A percentile compares a stretch with the other conserved stretches of the same genome.
Evolutionary conservation across 2,329 filamentous ascomycete species (phyloP).

Genomic region (Pseudogymnoascus sp.): DNA sequence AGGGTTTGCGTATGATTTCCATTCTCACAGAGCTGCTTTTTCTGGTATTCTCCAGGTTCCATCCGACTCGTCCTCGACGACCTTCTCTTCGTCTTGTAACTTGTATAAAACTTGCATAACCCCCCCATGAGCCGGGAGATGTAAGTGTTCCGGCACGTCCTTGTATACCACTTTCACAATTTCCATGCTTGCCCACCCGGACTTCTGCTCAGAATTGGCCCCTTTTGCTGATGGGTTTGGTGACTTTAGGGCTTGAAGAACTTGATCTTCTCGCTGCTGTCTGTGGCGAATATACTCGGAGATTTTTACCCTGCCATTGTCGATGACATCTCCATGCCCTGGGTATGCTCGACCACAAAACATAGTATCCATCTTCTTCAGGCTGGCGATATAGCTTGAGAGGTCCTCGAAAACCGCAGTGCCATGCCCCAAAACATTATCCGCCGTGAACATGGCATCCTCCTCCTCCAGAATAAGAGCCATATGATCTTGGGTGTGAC

Average conservation of each 20-base stretch:
- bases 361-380: conserved; percentile 58
- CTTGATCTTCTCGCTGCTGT: conserved; percentile 68
- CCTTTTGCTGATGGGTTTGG: conserved; percentile 27
- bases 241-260: conserved; percentile 53
- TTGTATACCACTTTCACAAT: conserved; percentile 83
- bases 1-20: neutral
- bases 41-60: conserved; percentile 38
- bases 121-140: conserved; percentile 66
- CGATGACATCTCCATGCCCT: conserved; percentile 73
- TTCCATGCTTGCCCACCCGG: conserved; percentile 60
- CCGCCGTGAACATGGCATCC: conserved; percentile 77
- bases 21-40: conserved; percentile 35
- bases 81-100: conserved; percentile 64
- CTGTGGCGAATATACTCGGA: conserved; percentile 77
- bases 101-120: conserved; percentile 73
- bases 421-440: conserved; percentile 81
- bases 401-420: conserved; percentile 80
- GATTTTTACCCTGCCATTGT: conserved; percentile 63
- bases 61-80: conserved; percentile 33
- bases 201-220: conserved; percentile 10
- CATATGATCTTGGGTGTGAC: conserved; percentile 79
- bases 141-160: conserved; percentile 66
- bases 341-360: conserved; percentile 70
- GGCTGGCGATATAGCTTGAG: conserved; percentile 54
- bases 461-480: conserved; percentile 67